These are phyloP conservation scores for Candida vartiovaarae DNA, from an alignment of 805 yeast genomes.

Conservation along the genomic window DNA sequence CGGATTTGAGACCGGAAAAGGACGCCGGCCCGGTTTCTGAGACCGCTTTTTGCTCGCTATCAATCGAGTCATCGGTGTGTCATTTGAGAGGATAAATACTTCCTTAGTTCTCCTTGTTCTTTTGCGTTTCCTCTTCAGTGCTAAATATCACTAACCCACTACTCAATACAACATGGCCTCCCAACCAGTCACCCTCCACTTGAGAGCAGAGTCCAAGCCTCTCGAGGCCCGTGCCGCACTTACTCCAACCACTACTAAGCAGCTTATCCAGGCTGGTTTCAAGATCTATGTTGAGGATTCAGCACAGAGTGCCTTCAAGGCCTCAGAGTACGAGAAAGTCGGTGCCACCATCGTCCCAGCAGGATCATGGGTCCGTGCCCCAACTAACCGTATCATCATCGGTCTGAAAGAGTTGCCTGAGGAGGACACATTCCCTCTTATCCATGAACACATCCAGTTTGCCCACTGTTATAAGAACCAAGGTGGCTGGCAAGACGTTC, in stretches of 20 bases:
- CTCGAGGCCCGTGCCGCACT: conserved; percentile 95
- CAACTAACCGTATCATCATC: conserved; percentile 79
- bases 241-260: conserved; percentile 86
- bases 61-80: too few species aligned
- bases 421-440: conserved; percentile 78
- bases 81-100: too few species aligned
- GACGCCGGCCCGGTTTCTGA: conserved; percentile 1
- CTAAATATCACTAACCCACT: too few species aligned
- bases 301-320: conserved; percentile 71
- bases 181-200: conserved; percentile 59
- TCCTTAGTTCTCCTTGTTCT: too few species aligned
- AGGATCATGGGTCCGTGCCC: conserved; percentile 92
- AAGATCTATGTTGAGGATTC: conserved; percentile 84
- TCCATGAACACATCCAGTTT: conserved; percentile 95
- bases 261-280: conserved; percentile 81
- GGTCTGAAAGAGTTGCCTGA: conserved; percentile 97
- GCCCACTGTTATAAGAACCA: conserved; percentile 99
- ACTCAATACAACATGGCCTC: too few species aligned
- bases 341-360: conserved; percentile 89
- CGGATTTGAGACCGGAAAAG: neutral
- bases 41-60: too few species aligned
- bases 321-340: conserved; percentile 65
- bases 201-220: conserved; percentile 97
- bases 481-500: conserved; percentile 93
- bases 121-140: too few species aligned